phyloP scores from a whole-genome alignment of 1,284 basidiomycete genomes.

The Pascua sp. region DNA sequence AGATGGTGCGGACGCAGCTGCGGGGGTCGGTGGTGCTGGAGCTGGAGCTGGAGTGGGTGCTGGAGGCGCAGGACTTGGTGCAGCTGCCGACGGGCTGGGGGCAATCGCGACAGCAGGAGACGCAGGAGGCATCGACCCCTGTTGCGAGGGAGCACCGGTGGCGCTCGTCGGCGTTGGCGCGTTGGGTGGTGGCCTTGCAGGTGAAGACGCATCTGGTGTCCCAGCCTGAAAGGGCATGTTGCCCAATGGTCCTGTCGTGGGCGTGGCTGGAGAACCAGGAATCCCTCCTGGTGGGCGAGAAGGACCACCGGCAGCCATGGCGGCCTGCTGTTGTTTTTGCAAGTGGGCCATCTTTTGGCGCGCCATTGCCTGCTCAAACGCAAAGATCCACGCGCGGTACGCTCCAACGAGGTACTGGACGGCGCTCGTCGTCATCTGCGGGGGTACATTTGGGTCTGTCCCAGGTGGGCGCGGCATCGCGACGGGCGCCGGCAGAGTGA shows the following conservation, averaged over 20 bases:
- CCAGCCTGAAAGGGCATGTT: no score
- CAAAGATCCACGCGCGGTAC: slow-evolving; percentile 37
- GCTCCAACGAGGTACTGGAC: slow-evolving; percentile 34
- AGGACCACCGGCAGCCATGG: neutral
- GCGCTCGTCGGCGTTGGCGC: neutral
- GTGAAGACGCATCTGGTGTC: no score
- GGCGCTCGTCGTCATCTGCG: slow-evolving; percentile 28
- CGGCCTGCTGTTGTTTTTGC: slow-evolving; percentile 14
- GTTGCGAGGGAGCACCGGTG: neutral
- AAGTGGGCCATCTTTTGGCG: slow-evolving; percentile 15
- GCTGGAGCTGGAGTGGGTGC: slow-evolving; percentile 2
- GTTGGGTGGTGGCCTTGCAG: no score
- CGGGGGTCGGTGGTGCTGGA: neutral
- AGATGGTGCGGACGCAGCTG: neutral
- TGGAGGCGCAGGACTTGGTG: neutral
- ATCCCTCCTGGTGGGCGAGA: neutral
- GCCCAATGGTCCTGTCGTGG: neutral
- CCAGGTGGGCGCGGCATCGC: slow-evolving; percentile 22
- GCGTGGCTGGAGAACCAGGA: neutral
- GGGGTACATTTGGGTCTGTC: slow-evolving; percentile 19
- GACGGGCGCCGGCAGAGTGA: slow-evolving; percentile 31
- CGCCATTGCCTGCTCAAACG: slow-evolving; percentile 39
- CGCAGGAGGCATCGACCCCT: no score
- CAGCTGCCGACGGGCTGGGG: neutral
- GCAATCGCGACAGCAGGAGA: neutral